Percentiles rank a stretch among this genome's conserved stretches.
Conservation (phyloP, 768 basidiomycete species). For the Dioszegia hungarica region DNA sequence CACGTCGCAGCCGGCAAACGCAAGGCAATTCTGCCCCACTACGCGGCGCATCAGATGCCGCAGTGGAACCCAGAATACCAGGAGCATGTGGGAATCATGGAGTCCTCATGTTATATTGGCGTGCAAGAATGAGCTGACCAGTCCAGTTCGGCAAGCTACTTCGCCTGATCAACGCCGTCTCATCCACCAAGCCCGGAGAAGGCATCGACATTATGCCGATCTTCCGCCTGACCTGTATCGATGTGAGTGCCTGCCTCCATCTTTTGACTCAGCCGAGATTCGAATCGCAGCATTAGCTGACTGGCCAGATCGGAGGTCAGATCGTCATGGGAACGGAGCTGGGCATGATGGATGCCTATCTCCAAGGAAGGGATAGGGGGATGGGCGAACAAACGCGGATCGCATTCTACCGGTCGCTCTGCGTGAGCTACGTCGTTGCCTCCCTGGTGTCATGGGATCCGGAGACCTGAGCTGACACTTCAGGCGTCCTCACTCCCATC, state of each 20-base stretch:
- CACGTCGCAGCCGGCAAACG: slow-evolving; percentile 6
- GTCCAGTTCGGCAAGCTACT: no score
- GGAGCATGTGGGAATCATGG: not conserved
- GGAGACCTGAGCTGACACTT: no score
- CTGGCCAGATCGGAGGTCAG: slow-evolving; percentile 1
- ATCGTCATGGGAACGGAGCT: not conserved
- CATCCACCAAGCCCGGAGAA: no score
- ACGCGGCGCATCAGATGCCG: not conserved
- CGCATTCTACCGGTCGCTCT: not conserved
- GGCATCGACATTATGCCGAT: slow-evolving; percentile 1
- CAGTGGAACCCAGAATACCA: not conserved
- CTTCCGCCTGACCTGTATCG: not conserved
- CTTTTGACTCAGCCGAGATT: no score
- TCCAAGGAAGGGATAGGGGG: not conserved
- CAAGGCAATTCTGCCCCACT: slow-evolving; percentile 4
- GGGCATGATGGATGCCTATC: not conserved
- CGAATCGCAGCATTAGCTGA: not conserved
- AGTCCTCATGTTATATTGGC: no score
- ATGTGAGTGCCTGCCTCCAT: no score
- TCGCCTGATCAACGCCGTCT: no score
- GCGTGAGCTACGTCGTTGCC: not conserved
- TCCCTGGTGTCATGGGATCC: no score
- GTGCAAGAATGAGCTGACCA: no score
- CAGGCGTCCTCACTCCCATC: not conserved
- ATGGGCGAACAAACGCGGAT: not conserved